Percentiles rank a stretch among this genome's conserved stretches.
Evolutionary conservation across 225 moss, liverwort and hornwort species (phyloP).

Genomic region (Climacium dendroides): DNA sequence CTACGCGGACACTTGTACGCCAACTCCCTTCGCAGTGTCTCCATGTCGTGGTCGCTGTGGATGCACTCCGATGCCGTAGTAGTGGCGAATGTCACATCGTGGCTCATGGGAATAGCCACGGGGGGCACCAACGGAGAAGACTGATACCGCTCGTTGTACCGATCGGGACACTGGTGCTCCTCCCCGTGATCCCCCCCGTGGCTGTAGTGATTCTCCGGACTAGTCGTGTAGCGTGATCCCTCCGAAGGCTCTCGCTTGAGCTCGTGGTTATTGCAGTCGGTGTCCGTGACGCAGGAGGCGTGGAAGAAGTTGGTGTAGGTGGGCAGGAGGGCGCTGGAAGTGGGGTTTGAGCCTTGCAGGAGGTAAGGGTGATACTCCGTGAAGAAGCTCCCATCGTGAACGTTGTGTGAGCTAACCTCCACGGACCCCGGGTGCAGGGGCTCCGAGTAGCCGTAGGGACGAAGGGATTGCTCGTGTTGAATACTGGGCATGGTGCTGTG

Average conservation of each 20-base stretch:
- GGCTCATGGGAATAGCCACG: background rate
- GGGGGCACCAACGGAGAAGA: background rate
- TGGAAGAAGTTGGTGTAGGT: slow-evolving; percentile 20
- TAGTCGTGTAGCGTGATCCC: background rate
- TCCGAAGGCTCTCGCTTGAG: background rate
- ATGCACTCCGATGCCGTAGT: background rate
- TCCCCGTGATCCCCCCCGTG: background rate
- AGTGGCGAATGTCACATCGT: background rate
- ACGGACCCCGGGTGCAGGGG: background rate
- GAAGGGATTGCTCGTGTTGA: background rate
- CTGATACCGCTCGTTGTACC: background rate
- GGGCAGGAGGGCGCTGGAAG: background rate
- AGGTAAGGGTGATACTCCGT: background rate
- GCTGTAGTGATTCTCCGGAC: background rate
- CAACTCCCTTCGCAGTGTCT: slow-evolving; percentile 2
- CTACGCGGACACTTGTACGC: slow-evolving; percentile 11
- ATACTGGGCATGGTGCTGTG: background rate
- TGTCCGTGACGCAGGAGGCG: background rate
- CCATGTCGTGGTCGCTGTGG: slow-evolving; percentile 7
- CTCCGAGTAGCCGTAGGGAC: background rate
- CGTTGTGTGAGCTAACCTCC: background rate
- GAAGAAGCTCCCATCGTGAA: background rate
- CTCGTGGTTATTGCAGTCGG: background rate
- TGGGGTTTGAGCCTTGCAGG: background rate
- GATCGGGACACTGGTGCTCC: background rate